Evolutionary conservation across 371 early-diverging fungal genomes (phyloP).

Genomic region (Syncephalastrum monosporum): DNA sequence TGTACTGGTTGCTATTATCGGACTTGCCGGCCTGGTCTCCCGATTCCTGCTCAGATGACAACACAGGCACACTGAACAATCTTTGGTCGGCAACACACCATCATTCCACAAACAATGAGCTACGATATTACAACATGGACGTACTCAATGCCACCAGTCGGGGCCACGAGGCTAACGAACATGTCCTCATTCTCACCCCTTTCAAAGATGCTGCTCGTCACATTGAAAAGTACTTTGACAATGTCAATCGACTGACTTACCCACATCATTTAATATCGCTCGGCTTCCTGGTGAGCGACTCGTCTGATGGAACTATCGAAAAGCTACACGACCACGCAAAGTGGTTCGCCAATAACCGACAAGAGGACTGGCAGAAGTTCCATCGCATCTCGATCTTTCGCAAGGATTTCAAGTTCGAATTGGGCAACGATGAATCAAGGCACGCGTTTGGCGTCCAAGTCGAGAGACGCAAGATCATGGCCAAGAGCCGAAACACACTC

Average conservation of each 20-base stretch:
- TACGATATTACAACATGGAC: slow-evolving; percentile 33
- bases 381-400: slow-evolving; percentile 56
- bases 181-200: slow-evolving; percentile 64
- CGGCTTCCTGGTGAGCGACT: slow-evolving; percentile 64
- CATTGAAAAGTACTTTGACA: slow-evolving; percentile 61
- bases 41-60: slow-evolving; percentile 18
- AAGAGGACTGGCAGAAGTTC: slow-evolving; percentile 31
- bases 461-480: slow-evolving; percentile 58
- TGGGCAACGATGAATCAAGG: slow-evolving; percentile 52
- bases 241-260: slow-evolving; percentile 55
- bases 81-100: slow-evolving; percentile 7
- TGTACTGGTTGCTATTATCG: slow-evolving; percentile 25
- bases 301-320: slow-evolving; percentile 43
- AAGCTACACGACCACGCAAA: slow-evolving; percentile 30
- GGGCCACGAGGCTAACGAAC: slow-evolving; percentile 17
- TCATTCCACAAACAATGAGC: slow-evolving; percentile 9
- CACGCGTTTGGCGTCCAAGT: slow-evolving; percentile 59
- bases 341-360: slow-evolving; percentile 10
- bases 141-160: slow-evolving; percentile 18
- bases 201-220: slow-evolving; percentile 64
- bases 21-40: slow-evolving; percentile 17
- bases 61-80: not conserved
- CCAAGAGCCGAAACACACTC: slow-evolving; percentile 62
- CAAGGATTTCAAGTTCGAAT: slow-evolving; percentile 52
- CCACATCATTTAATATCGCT: slow-evolving; percentile 65